Evolutionary conservation across 495 filamentous ascomycete genomes (phyloP).

Genomic region (Trypethelium eluteriae): DNA sequence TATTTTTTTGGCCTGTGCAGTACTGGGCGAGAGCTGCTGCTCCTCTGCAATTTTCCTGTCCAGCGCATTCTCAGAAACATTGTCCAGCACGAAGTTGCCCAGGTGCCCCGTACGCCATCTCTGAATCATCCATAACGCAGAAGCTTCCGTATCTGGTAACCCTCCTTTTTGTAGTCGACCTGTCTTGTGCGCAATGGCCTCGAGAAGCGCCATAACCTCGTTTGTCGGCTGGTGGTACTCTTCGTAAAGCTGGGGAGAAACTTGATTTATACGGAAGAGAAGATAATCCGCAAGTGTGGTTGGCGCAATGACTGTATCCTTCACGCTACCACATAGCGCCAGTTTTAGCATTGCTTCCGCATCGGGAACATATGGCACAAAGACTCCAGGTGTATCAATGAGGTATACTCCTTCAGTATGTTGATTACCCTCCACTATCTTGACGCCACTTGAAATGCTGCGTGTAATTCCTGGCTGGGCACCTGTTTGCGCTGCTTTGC

Average conservation of each 20-base stretch:
- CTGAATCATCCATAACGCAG: slow-evolving; percentile 77
- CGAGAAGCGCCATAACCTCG: slow-evolving; percentile 62
- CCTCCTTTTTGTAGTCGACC: slow-evolving; percentile 74
- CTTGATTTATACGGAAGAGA: slow-evolving; percentile 70
- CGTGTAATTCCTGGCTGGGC: slow-evolving; percentile 83
- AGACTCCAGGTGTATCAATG: slow-evolving; percentile 76
- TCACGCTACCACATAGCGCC: slow-evolving; percentile 80
- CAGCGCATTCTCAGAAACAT: slow-evolving; percentile 53
- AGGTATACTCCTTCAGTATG: slow-evolving; percentile 46
- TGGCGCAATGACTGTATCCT: slow-evolving; percentile 71
- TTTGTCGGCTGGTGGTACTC: slow-evolving; percentile 70
- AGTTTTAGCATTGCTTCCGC: slow-evolving; percentile 87
- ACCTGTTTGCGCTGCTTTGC: slow-evolving; percentile 76
- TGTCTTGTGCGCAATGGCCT: slow-evolving; percentile 58
- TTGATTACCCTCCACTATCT: slow-evolving; percentile 50
- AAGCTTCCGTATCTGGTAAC: slow-evolving; percentile 57
- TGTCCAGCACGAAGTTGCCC: slow-evolving; percentile 73
- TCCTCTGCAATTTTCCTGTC: slow-evolving; percentile 34
- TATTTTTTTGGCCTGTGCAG: slow-evolving; percentile 1
- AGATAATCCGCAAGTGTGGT: slow-evolving; percentile 80
- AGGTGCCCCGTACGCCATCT: slow-evolving; percentile 72
- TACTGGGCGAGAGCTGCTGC: not conserved
- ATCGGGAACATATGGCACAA: slow-evolving; percentile 81
- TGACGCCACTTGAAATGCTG: slow-evolving; percentile 74
- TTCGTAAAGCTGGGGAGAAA: slow-evolving; percentile 50